Evolutionary conservation across 2,329 filamentous ascomycete genomes (phyloP), one percentile per base, ranked within the genome.

Genomic region (Fusarium zealandicum): DNA sequence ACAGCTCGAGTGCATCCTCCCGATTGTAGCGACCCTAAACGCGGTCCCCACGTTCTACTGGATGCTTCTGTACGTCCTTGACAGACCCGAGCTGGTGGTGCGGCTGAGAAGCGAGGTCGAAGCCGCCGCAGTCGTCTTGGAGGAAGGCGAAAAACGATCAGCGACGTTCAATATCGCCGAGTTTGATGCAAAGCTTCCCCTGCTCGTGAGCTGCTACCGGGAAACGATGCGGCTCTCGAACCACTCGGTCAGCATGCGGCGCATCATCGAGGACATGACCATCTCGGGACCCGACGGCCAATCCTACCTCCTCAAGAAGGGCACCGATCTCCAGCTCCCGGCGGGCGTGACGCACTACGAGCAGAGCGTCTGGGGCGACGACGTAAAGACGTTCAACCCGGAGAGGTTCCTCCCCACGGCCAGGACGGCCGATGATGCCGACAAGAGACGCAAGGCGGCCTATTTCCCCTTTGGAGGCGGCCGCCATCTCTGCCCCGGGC

Each of bases 151-250:
- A 1, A 52, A 16, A 13, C 37, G 17, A 11, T 57, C 27, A 0
- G 60, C 56, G 2, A 69, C 61, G 2, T 67, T 82, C n/a, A 69
- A 78, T 13, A 71, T 75, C 45, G 63, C 65, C 1, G 62, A 60
- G 2, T 70, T 81, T 9, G 72, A 75, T 27, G 64, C 72, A 1
- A 51, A 67, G 6, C 76, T 76, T 39, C 78, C 78, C 0, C 64
- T 80, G 5, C 66, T 83, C 6, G 67, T 77, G 12, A 76, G 76
- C 37, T 72, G 72, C 17, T 80, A 76, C 59, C 73, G 75, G 18
- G 80, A 82, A 60, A 73, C 72, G 0, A 66, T 81, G 48, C 76
- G 80, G 7, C 49, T 80, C 2, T 66, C 63, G 11, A 75, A 75
- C 25, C 71, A 73, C 4, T 67, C 72, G 6, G 65, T 73, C 12